phyloP scores from a whole-genome alignment of 768 basidiomycete genomes.

The Jaapia argillacea region DNA sequence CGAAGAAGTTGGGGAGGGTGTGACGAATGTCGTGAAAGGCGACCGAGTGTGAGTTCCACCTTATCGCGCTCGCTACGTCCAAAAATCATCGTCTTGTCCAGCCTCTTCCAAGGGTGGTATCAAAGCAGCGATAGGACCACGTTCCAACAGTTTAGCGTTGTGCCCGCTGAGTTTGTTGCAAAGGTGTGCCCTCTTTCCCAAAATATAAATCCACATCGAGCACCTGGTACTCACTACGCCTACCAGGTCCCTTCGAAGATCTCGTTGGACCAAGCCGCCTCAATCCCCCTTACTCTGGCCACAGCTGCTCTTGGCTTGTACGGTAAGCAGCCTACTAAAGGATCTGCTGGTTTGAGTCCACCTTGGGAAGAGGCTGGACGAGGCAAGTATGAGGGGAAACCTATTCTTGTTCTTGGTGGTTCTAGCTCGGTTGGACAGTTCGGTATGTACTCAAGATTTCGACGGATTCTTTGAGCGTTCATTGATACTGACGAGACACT shows the following conservation, averaged over 20 bases:
- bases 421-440: constrained; percentile 18
- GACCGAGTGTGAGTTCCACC: constrained; percentile 26
- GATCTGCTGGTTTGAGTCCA: constrained; percentile 1
- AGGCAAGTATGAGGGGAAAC: constrained; percentile 12
- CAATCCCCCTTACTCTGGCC: constrained; percentile 20
- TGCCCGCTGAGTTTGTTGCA: background rate
- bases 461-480: background rate
- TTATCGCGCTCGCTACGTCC: background rate
- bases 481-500: background rate
- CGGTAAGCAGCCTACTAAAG: constrained; percentile 1
- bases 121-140: background rate
- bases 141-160: constrained; percentile 4
- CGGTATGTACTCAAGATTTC: constrained; percentile 8
- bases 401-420: constrained; percentile 17
- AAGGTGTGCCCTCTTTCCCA: constrained; percentile 2
- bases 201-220: no score
- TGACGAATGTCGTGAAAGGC: constrained; percentile 24
- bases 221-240: no score
- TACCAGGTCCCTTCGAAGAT: constrained; percentile 20
- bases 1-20: constrained; percentile 26
- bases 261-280: constrained; percentile 18
- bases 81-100: background rate
- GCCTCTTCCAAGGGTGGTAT: background rate
- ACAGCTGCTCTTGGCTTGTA: constrained; percentile 22
- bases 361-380: constrained; percentile 14